Percentiles rank a stretch among this genome's conserved stretches.
Conservation (phyloP, 129 eudicot genomes). For the Sambucus nigra region DNA sequence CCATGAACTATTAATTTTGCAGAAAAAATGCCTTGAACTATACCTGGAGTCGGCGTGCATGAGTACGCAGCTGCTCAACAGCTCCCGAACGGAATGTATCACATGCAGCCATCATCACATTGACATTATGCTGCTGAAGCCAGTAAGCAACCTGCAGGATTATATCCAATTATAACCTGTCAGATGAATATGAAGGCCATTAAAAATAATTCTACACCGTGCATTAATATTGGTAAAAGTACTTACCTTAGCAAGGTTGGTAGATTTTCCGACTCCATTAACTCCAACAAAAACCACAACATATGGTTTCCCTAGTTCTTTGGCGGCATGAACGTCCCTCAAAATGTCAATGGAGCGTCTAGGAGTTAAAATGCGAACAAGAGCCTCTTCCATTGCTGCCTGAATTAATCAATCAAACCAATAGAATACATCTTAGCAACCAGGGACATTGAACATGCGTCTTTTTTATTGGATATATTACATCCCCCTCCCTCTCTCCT, state of each 20-base stretch:
- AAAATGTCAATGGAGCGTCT: constrained; percentile 88
- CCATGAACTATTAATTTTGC: background rate
- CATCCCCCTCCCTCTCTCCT: too few relatives aligned
- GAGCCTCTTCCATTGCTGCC: constrained; percentile 99
- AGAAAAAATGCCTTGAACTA: background rate
- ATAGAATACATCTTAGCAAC: constrained; percentile 7
- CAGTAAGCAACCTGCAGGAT: constrained; percentile 83
- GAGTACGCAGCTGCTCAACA: constrained; percentile 96
- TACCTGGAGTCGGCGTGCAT: constrained; percentile 98
- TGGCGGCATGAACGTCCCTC: constrained; percentile 90
- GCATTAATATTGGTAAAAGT: background rate
- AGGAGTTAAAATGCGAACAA: constrained; percentile 92
- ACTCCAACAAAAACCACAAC: constrained; percentile 98
- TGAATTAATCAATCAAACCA: constrained; percentile 23
- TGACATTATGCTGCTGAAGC: constrained; percentile 84
- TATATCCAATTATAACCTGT: constrained; percentile 1
- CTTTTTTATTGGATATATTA: too few relatives aligned
- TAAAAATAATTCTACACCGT: background rate
- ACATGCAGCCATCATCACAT: constrained; percentile 99
- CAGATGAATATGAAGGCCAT: constrained; percentile 2
- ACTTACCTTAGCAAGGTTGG: constrained; percentile 92
- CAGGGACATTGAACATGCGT: background rate
- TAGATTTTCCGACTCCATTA: constrained; percentile 97
- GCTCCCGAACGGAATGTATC: constrained; percentile 99
- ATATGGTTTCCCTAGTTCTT: constrained; percentile 87